Base-by-base conservation (phyloP, 2,329 filamentous ascomycete species). In the Alternaria consortialis region DNA sequence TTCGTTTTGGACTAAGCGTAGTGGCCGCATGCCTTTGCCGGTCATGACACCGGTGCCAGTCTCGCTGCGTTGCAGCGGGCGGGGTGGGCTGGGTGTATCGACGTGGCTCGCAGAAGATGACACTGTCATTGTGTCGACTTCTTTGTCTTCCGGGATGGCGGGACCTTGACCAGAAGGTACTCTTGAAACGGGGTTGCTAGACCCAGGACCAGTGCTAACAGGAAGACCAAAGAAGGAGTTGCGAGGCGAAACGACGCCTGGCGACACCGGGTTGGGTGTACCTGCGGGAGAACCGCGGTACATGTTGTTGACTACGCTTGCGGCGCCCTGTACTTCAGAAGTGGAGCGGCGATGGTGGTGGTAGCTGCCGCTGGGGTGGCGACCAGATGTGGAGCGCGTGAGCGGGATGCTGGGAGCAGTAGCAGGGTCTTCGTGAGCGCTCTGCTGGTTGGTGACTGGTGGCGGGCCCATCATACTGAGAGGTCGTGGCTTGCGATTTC, bases 271-370 rank as follows among this genome's bases (percentile, higher is more conserved):
- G 27, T 77, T 87, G 66, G 67, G 65, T 43, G 40, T 73, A 9
- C 68, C 68, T 9, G 65, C 72, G 9, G 77, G 68, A 4, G 79
- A 75, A 9, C 88, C 86, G 73, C 90, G 90, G 81, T 96, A 96
- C 91, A 97, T 97, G 78, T 94, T 93, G 71, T 92, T 92, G 50
- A 97, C 90, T 31, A 97, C 87, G 61, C 86, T 88, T 7, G 91
- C 90, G 8, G 90, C 91, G 17, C 88, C 89, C 17, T 70, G 74
- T 68, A 80, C 80, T 37, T 84, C 83, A 5, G 81, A 82, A 36
- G 77, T 80, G 13, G 80, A 79, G 52, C 81, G 80, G 20, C 81
- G 77, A 64, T 83, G 82, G 65, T 75, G 81, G 64, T 75, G 73
- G 60, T 62, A 69, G 23, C 73, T 72, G 23, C 73, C 72, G 27